phyloP scores from a whole-genome alignment of 805 yeast species.

The Hemisphaericaspora nanyangensis region DNA sequence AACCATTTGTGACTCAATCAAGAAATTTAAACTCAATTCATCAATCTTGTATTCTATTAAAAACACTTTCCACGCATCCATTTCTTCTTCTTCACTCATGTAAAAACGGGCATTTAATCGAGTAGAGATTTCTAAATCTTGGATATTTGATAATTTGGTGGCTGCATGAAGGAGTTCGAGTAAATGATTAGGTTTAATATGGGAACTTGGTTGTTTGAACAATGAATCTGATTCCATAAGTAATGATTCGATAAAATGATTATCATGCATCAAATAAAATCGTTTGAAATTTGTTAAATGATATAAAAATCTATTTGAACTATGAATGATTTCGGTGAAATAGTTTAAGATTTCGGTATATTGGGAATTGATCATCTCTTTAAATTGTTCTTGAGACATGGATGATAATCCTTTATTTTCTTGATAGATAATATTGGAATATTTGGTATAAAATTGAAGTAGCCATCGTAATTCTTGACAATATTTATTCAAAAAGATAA shows the following conservation, averaged over 20 bases:
- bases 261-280: constrained; percentile 65
- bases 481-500: constrained; percentile 56
- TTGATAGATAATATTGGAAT: constrained; percentile 26
- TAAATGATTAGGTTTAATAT: constrained; percentile 61
- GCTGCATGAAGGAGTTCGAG: constrained; percentile 65
- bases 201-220: constrained; percentile 58
- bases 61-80: constrained; percentile 88
- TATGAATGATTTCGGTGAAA: constrained; percentile 47
- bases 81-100: constrained; percentile 60
- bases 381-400: constrained; percentile 32
- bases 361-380: constrained; percentile 34
- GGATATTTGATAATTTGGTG: constrained; percentile 49
- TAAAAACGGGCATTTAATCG: constrained; percentile 80
- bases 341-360: constrained; percentile 51
- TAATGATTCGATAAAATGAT: constrained; percentile 77
- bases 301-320: constrained; percentile 37
- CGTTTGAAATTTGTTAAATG: constrained; percentile 64
- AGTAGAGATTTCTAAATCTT: constrained; percentile 28
- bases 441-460: constrained; percentile 37
- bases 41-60: constrained; percentile 72
- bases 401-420: constrained; percentile 29
- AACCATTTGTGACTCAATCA: constrained; percentile 21
- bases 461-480: constrained; percentile 72
- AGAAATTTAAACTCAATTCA: constrained; percentile 47
- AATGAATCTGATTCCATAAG: constrained; percentile 50